Base-by-base conservation (phyloP, 2,329 filamentous ascomycete species). In the Calcarisporium arbuscula region DNA sequence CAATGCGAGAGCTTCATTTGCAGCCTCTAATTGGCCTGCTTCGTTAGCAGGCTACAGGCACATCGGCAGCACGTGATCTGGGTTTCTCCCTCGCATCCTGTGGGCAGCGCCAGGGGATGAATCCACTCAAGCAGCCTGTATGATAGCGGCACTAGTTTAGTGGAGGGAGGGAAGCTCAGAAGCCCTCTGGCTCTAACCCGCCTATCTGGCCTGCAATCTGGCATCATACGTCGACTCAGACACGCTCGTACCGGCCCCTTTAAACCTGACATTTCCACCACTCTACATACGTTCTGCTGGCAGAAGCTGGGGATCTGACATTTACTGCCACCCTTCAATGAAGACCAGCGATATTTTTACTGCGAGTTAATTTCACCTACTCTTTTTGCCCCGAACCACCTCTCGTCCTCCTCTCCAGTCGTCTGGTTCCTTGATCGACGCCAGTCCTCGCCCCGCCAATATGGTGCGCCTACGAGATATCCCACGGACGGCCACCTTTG, bases 401-500 rank as follows among this genome's bases (percentile, higher is more conserved):
- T 11, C 22, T 18, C 17, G 28, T 17, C 19, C 29, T 16, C 25
- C 21, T 26, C 17, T 23, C n/a, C 32, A 29, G 25, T 32, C 26
- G 20, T 16, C 18, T 21, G 25, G 26, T 39, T 39, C 34, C 34
- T 42, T 41, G 42, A 43, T 51, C 43, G 45, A 39, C 47, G 50
- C 40, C 44, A 20, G 16, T 10, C 20, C 38, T 31, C 38, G 41
- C 53, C 56, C 52, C 51, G 48, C 50, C 57, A 65, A 49, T 62
- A 98, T 98, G 92, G 90, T 95, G 65, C 85, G 88, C 68, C 74
- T 96, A 64, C 80, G 90, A 72, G 89, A 96, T 71, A 94, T 98
- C 57, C 85, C 88, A 60, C 80, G 92, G 65, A 98, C 92, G 54
- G 92, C 90, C 62, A 85, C 90, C 53, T 98, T 98, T 62, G 87